A percentile compares a stretch with the other conserved stretches of the same genome.
Conservation (phyloP, 352 stramenopile genomes). For the Halophytophthora batemanensis region DNA sequence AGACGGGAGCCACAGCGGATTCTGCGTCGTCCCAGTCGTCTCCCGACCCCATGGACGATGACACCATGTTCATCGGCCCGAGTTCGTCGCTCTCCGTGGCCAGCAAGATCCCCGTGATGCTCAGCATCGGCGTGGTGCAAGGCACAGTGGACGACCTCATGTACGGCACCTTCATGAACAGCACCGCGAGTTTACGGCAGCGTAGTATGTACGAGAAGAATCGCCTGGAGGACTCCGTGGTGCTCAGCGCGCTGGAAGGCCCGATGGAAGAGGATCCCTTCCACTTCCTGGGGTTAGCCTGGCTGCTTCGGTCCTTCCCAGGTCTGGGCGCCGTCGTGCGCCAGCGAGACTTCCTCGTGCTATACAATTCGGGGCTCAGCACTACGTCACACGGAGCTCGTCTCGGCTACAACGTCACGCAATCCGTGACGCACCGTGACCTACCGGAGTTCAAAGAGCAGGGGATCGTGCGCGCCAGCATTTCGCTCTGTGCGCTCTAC, state of each 20-base stretch:
- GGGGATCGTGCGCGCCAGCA: conserved; percentile 36
- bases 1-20: too few species aligned
- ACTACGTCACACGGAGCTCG: conserved; percentile 41
- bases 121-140: conserved; percentile 31
- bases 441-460: conserved; percentile 36
- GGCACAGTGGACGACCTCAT: conserved; percentile 56
- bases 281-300: conserved; percentile 43
- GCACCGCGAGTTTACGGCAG: conserved; percentile 34
- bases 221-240: conserved; percentile 34
- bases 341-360: conserved; percentile 34
- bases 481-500: conserved; percentile 43
- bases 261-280: conserved; percentile 41
- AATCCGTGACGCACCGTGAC: conserved; percentile 47
- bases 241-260: conserved; percentile 34
- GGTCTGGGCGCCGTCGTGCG: conserved; percentile 30
- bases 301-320: conserved; percentile 41
- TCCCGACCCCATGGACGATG: conserved; percentile 9
- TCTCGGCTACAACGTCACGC: conserved; percentile 33
- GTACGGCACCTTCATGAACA: conserved; percentile 45
- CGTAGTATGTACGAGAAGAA: conserved; percentile 33
- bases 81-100: conserved; percentile 36
- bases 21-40: too few species aligned
- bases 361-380: conserved; percentile 27
- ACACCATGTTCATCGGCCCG: conserved; percentile 30
- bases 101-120: conserved; percentile 35